A percentile compares a stretch with the other conserved stretches of the same genome.
Evolutionary conservation across 495 filamentous ascomycete species (phyloP).

Genomic region (Aspergillus affinis): DNA sequence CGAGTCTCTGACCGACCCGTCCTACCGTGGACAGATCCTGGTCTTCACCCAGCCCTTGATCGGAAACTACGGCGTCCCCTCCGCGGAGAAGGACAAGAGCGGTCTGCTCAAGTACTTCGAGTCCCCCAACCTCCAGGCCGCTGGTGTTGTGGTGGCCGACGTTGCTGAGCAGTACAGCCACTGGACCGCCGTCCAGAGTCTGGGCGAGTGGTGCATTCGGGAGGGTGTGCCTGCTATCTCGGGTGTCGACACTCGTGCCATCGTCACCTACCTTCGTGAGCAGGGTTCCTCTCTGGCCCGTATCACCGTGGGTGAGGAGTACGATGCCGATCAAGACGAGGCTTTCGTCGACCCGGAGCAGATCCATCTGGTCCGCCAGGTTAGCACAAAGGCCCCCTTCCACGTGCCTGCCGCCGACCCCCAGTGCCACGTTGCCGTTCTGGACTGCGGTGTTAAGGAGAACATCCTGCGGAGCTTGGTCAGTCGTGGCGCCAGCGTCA

Average conservation of each 20-base stretch:
- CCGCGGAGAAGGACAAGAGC: constrained; percentile 69
- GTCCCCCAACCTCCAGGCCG: constrained; percentile 93
- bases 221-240: constrained; percentile 96
- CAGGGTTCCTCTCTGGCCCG: constrained; percentile 92
- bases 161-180: constrained; percentile 92
- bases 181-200: constrained; percentile 95
- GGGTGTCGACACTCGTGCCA: constrained; percentile 93
- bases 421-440: constrained; percentile 85
- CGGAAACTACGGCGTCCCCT: constrained; percentile 96
- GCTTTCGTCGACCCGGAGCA: constrained; percentile 91
- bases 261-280: constrained; percentile 93
- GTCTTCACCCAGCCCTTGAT: constrained; percentile 99
- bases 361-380: constrained; percentile 92
- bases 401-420: constrained; percentile 79
- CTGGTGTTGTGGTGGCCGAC: constrained; percentile 92
- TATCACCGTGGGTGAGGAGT: constrained; percentile 95
- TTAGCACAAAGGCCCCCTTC: constrained; percentile 97
- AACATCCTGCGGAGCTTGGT: constrained; percentile 96
- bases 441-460: constrained; percentile 99
- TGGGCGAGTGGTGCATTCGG: constrained; percentile 90
- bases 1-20: constrained; percentile 97
- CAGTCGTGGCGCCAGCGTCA: constrained; percentile 80
- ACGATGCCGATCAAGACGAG: constrained; percentile 98
- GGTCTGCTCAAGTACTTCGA: constrained; percentile 91
- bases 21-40: constrained; percentile 96